Evolutionary conservation across 192 early-diverging fungal genomes (phyloP).

Genomic region (Mortierella alpina): DNA sequence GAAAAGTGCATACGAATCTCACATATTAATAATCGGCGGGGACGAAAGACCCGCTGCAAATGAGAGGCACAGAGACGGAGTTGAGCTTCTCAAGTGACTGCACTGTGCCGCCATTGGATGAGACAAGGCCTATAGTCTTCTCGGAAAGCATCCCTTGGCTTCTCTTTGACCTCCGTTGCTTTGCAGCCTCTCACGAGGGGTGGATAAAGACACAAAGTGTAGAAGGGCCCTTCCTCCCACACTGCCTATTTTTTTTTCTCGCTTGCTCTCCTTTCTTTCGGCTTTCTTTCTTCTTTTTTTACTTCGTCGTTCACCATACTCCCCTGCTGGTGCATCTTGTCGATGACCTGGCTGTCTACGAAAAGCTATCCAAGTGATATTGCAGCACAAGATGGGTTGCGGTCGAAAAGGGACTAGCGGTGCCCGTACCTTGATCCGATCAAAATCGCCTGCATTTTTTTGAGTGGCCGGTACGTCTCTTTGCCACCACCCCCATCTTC

Average conservation of each 20-base stretch:
- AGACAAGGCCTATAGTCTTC: not conserved
- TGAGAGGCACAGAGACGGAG: not conserved
- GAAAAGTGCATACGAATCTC: constrained; percentile 59
- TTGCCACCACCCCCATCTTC: too few species aligned
- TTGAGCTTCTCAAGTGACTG: too few species aligned
- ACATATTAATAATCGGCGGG: constrained; percentile 19
- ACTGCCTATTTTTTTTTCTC: constrained; percentile 20
- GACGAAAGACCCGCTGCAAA: constrained; percentile 34
- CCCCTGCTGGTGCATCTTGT: not conserved
- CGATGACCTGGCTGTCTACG: not conserved
- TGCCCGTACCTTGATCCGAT: not conserved
- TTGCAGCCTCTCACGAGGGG: constrained; percentile 12
- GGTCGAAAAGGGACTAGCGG: not conserved
- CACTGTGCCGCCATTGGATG: constrained; percentile 1
- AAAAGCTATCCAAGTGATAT: too few species aligned
- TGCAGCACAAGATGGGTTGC: not conserved
- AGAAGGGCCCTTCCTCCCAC: constrained; percentile 40
- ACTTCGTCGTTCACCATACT: not conserved
- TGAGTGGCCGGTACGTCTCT: not conserved
- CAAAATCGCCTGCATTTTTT: not conserved
- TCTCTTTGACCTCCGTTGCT: constrained; percentile 7
- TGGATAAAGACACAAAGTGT: constrained; percentile 26
- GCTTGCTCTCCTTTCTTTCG: too few species aligned
- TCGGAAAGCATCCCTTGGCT: not conserved
- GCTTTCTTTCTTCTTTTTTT: not conserved